A percentile compares a stretch with the other conserved stretches of the same genome.
Conservation (phyloP, 805 yeast genomes). For the Metschnikowia hibisci region DNA sequence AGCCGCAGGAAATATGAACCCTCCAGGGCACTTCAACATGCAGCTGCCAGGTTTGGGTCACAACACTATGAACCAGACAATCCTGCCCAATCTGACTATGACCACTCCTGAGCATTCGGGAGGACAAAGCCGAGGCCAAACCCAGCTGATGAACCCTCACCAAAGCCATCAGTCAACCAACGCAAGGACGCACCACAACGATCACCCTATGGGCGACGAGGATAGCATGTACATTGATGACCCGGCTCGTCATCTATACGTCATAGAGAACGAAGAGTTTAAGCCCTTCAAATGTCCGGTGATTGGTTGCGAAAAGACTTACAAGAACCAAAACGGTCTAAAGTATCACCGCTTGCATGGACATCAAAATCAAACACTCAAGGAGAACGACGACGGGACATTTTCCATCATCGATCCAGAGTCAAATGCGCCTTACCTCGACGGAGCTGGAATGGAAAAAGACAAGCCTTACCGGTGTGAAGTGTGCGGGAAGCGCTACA, state of each 20-base stretch:
- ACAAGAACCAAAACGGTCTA: constrained; percentile 95
- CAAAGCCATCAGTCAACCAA: constrained; percentile 3
- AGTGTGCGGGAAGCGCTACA: constrained; percentile 95
- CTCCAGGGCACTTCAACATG: constrained; percentile 22
- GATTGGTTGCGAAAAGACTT: constrained; percentile 95
- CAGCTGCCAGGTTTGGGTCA: constrained; percentile 24
- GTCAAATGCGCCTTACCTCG: constrained; percentile 82
- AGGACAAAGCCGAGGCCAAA: constrained; percentile 5
- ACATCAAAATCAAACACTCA: constrained; percentile 90
- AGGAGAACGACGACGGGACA: constrained; percentile 90
- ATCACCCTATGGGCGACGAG: constrained; percentile 31
- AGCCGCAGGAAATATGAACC: constrained; percentile 16
- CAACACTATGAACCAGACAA: constrained; percentile 13
- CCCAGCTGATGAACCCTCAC: constrained; percentile 9
- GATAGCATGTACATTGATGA: constrained; percentile 86
- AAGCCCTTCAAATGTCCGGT: constrained; percentile 98
- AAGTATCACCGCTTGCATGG: constrained; percentile 96
- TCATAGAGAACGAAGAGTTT: constrained; percentile 85
- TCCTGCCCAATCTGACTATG: constrained; percentile 18
- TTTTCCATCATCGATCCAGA: constrained; percentile 90
- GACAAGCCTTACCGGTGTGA: constrained; percentile 98
- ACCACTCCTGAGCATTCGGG: constrained; percentile 6
- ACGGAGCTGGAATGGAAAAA: constrained; percentile 91
- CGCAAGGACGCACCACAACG: constrained; percentile 9
- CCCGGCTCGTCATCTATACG: constrained; percentile 92